phyloP scores from a whole-genome alignment of 768 basidiomycete species.

The Coprinopsis cinerea region DNA sequence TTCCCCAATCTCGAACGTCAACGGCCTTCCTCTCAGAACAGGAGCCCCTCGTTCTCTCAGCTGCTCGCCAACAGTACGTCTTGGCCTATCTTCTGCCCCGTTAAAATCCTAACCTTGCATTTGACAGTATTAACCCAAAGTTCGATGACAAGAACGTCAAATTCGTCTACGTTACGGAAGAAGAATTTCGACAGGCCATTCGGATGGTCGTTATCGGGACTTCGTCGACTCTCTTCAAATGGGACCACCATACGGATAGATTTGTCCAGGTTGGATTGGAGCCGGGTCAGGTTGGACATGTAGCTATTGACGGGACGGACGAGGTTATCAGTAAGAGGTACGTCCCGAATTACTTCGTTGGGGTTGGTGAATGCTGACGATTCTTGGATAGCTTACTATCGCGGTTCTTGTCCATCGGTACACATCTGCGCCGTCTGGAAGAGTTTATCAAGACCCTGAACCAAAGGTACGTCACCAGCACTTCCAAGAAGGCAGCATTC shows the following conservation, averaged over 20 bases:
- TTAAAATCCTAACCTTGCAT: constrained; percentile 4
- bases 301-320: constrained; percentile 55
- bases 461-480: constrained; percentile 46
- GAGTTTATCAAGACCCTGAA: constrained; percentile 41
- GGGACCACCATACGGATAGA: constrained; percentile 50
- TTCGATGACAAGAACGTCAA: constrained; percentile 32
- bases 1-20: constrained; percentile 23
- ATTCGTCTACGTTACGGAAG: constrained; percentile 38
- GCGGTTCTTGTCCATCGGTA: constrained; percentile 66
- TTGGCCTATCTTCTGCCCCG: not conserved
- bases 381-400: constrained; percentile 41
- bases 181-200: constrained; percentile 47
- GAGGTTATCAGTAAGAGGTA: constrained; percentile 55
- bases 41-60: constrained; percentile 41
- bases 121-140: constrained; percentile 42
- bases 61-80: constrained; percentile 57
- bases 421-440: constrained; percentile 62
- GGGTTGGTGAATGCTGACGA: not conserved
- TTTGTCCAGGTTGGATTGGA: constrained; percentile 45
- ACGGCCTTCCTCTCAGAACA: constrained; percentile 72
- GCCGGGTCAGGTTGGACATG: constrained; percentile 25
- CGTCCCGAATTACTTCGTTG: constrained; percentile 1
- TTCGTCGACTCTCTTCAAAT: constrained; percentile 60
- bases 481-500: too few species aligned
- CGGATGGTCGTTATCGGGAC: constrained; percentile 56